These are phyloP conservation scores for Ustilago lituana DNA, from an alignment of 1,284 basidiomycete species.

Conservation along the genomic window DNA sequence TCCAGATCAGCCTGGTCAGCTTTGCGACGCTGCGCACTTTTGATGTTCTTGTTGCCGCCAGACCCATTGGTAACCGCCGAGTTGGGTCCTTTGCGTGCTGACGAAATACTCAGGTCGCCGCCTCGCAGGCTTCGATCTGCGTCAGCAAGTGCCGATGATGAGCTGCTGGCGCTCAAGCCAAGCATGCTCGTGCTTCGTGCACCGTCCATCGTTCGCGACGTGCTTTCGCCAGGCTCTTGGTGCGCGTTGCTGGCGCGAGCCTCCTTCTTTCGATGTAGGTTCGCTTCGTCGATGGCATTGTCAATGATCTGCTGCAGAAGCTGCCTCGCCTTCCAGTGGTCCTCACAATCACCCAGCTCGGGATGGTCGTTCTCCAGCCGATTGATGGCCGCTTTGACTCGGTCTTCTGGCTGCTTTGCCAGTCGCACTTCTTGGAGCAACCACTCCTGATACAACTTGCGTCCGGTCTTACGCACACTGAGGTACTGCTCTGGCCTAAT, in stretches of 20 bases:
- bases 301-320: conserved; percentile 58
- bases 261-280: conserved; percentile 51
- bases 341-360: conserved; percentile 53
- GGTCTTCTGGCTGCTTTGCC: conserved; percentile 53
- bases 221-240: conserved; percentile 26
- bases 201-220: conserved; percentile 20
- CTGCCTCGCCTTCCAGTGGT: conserved; percentile 53
- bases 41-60: conserved; percentile 12
- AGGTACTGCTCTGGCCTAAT: conserved; percentile 51
- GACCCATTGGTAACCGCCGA: conserved; percentile 2
- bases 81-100: conserved; percentile 15
- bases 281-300: conserved; percentile 56
- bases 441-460: conserved; percentile 55
- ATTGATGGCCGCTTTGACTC: conserved; percentile 50
- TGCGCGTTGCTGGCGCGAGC: conserved; percentile 32
- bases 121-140: conserved; percentile 28
- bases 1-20: conserved; percentile 46
- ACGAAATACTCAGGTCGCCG: conserved; percentile 20
- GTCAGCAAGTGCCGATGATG: conserved; percentile 31
- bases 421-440: conserved; percentile 50
- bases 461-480: conserved; percentile 49
- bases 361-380: conserved; percentile 46
- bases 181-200: conserved; percentile 27
- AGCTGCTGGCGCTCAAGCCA: conserved; percentile 29
- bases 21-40: conserved; percentile 30